Evolutionary conservation across 2,329 filamentous ascomycete genomes (phyloP).

Genomic region (Amylocarpus encephaloides): DNA sequence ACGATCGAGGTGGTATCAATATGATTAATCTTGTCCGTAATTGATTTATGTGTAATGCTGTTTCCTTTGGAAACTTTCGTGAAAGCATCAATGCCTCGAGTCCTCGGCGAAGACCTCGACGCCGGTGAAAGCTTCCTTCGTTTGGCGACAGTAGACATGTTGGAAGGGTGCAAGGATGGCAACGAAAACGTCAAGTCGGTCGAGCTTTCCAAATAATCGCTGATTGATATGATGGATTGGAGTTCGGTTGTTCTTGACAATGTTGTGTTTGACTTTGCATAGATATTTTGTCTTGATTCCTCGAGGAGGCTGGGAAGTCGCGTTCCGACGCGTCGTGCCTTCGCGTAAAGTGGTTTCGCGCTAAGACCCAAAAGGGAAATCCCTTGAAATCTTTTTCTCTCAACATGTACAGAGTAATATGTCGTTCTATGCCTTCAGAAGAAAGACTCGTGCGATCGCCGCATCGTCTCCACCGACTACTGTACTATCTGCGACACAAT

Average conservation of each 20-base stretch:
- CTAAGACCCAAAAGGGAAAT: not conserved
- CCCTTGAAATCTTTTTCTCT: not conserved
- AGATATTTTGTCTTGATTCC: slow-evolving; percentile 1
- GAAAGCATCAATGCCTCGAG: slow-evolving; percentile 37
- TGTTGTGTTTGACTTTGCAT: not conserved
- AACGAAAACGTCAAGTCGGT: slow-evolving; percentile 17
- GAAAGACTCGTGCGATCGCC: not conserved
- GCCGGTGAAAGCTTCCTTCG: slow-evolving; percentile 25
- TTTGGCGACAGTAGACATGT: slow-evolving; percentile 28
- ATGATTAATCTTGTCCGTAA: slow-evolving; percentile 30
- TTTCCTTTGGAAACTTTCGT: slow-evolving; percentile 38
- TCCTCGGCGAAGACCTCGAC: slow-evolving; percentile 20
- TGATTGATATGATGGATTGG: slow-evolving; percentile 17
- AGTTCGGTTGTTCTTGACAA: slow-evolving; percentile 13
- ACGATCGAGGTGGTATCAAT: slow-evolving; percentile 31
- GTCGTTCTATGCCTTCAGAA: not conserved
- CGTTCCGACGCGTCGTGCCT: slow-evolving; percentile 15
- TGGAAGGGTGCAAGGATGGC: slow-evolving; percentile 17
- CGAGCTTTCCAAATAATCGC: slow-evolving; percentile 12
- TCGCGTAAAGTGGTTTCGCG: slow-evolving; percentile 26
- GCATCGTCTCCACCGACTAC: not conserved
- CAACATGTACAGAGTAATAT: not conserved
- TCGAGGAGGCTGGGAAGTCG: slow-evolving; percentile 20
- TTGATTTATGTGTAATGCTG: slow-evolving; percentile 25
- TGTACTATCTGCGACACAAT: not conserved